A percentile compares a stretch with the other conserved stretches of the same genome.
Conservation (phyloP, 108 stramenopile genomes). For the Skeletonema menzelii region DNA sequence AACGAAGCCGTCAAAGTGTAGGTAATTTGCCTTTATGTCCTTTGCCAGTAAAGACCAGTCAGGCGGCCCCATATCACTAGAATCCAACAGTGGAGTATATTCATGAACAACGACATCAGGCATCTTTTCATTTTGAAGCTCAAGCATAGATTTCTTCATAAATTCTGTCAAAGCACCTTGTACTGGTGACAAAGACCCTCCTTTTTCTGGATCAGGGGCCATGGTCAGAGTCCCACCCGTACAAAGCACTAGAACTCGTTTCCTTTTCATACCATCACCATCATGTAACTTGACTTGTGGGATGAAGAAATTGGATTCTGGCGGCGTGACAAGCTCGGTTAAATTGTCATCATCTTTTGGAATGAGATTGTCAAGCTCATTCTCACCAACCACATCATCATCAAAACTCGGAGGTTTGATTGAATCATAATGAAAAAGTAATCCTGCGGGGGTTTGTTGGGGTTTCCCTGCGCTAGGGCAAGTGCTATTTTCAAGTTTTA, state of each 20-base stretch:
- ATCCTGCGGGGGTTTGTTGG: slow-evolving; percentile 28
- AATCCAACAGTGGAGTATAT: slow-evolving; percentile 81
- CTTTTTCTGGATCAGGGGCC: slow-evolving; percentile 68
- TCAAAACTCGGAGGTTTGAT: neutral
- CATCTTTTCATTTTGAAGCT: slow-evolving; percentile 75
- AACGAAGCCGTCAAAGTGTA: slow-evolving; percentile 95
- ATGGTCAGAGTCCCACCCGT: slow-evolving; percentile 89
- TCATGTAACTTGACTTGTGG: slow-evolving; percentile 59
- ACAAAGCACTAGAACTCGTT: slow-evolving; percentile 54
- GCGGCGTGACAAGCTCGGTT: slow-evolving; percentile 28
- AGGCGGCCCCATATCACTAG: slow-evolving; percentile 86
- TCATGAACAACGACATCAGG: slow-evolving; percentile 76
- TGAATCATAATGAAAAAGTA: slow-evolving; percentile 21
- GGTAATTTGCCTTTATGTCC: slow-evolving; percentile 69
- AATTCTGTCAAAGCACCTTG: slow-evolving; percentile 78
- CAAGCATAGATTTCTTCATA: slow-evolving; percentile 71
- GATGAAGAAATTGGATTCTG: slow-evolving; percentile 50
- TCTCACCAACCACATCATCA: neutral
- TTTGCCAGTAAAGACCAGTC: slow-evolving; percentile 86
- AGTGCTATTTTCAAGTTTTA: neutral
- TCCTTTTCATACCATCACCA: slow-evolving; percentile 49
- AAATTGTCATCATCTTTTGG: slow-evolving; percentile 36
- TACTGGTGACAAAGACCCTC: slow-evolving; percentile 67
- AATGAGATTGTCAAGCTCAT: slow-evolving; percentile 8
- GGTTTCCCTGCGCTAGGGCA: slow-evolving; percentile 7